A percentile compares a stretch with the other conserved stretches of the same genome.
phyloP scores from a whole-genome alignment of 1,284 basidiomycete genomes.

The Cutaneotrichosporon spelunceum region DNA sequence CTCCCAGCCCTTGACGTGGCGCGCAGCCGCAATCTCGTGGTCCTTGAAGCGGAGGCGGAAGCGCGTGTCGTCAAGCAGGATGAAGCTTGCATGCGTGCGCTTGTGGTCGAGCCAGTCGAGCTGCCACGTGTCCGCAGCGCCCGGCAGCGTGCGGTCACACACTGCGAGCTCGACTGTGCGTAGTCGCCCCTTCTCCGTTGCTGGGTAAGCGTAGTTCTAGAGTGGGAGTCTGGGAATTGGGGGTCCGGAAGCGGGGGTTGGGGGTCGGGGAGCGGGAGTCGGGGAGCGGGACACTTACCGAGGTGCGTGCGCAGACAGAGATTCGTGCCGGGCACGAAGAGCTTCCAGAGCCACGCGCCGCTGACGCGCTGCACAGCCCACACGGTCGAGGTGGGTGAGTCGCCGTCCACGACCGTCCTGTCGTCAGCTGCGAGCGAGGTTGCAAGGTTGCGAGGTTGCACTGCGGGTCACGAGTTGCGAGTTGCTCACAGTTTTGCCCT shows the following conservation, averaged over 20 bases:
- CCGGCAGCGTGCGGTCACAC: background rate
- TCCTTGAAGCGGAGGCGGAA: background rate
- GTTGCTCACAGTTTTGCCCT: background rate
- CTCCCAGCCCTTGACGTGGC: background rate
- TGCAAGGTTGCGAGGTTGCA: too few species aligned
- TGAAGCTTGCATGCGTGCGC: background rate
- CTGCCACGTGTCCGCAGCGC: background rate
- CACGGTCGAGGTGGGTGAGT: background rate
- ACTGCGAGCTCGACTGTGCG: background rate
- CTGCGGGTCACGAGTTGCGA: too few species aligned
- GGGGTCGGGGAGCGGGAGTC: too few species aligned
- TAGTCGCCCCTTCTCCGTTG: background rate
- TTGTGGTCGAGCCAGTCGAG: background rate
- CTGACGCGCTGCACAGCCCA: background rate
- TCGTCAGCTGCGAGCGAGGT: background rate
- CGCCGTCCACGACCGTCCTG: background rate
- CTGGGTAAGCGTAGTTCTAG: background rate
- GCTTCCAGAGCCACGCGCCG: background rate
- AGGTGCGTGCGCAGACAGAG: background rate
- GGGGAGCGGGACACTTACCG: too few species aligned
- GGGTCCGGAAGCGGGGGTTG: too few species aligned
- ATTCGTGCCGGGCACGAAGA: background rate
- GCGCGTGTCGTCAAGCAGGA: background rate
- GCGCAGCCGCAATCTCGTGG: background rate
- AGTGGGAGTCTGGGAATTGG: too few species aligned